phyloP scores from a whole-genome alignment of 306 rosid species.

The Luffa acutangula region DNA sequence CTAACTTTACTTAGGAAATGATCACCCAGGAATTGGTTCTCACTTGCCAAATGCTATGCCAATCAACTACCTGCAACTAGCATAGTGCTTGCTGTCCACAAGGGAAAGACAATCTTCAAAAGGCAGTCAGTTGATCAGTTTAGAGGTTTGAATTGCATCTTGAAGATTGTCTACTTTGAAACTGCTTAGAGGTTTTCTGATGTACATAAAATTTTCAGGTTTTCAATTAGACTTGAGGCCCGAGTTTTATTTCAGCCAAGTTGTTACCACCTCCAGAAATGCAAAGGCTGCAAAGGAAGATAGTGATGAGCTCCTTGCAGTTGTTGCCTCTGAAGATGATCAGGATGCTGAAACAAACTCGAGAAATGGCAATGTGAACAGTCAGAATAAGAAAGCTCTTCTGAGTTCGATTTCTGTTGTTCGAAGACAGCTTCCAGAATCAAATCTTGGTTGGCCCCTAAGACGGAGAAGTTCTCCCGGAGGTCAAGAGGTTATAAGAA shows the following conservation, averaged over 20 bases:
- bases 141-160: conserved; percentile 49
- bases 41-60: conserved; percentile 60
- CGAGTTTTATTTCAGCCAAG: not conserved
- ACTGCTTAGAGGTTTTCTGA: not conserved
- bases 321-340: not conserved
- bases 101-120: conserved; percentile 51
- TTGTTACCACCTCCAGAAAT: not conserved
- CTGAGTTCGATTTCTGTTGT: conserved; percentile 32
- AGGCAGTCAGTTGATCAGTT: conserved; percentile 36
- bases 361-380: not conserved
- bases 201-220: not conserved
- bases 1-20: not conserved
- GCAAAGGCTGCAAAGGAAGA: not conserved
- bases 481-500: conserved; percentile 14
- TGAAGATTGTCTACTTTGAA: not conserved
- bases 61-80: conserved; percentile 44
- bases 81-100: conserved; percentile 53
- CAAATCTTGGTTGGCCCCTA: conserved; percentile 75
- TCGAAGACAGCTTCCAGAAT: conserved; percentile 23
- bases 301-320: not conserved
- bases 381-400: conserved; percentile 8
- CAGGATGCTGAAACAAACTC: not conserved
- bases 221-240: not conserved
- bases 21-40: conserved; percentile 30
- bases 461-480: conserved; percentile 25